Percentiles rank a stretch among this genome's conserved stretches.
These are phyloP conservation scores for Lichtheimia corymbifera DNA, from an alignment of 371 early-diverging fungal genomes.

Conservation along the genomic window DNA sequence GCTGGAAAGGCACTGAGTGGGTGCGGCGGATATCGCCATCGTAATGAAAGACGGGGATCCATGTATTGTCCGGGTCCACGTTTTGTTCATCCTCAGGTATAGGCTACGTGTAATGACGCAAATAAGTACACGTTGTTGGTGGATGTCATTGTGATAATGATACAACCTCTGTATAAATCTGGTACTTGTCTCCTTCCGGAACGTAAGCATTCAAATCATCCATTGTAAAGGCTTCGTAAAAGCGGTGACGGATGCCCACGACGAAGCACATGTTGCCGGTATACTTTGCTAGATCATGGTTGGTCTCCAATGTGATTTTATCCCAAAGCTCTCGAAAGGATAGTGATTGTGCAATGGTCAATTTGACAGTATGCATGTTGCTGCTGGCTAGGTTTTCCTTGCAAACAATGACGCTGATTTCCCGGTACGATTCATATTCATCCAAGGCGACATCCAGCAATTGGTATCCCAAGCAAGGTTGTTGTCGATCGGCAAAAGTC, in stretches of 20 bases:
- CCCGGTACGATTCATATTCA: slow-evolving; percentile 81
- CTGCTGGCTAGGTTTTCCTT: slow-evolving; percentile 51
- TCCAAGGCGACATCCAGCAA: slow-evolving; percentile 76
- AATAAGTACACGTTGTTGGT: slow-evolving; percentile 7
- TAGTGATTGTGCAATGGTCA: slow-evolving; percentile 36
- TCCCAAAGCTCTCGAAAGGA: too few relatives aligned
- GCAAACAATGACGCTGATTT: slow-evolving; percentile 57
- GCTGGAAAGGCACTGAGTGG: slow-evolving; percentile 85
- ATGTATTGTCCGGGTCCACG: slow-evolving; percentile 39
- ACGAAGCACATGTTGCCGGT: slow-evolving; percentile 23
- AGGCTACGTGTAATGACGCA: slow-evolving; percentile 14
- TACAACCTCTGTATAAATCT: slow-evolving; percentile 23
- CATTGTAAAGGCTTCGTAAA: slow-evolving; percentile 14
- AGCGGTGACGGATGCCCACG: slow-evolving; percentile 24
- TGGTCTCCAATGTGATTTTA: too few relatives aligned
- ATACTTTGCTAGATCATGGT: too few relatives aligned
- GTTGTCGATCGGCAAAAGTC: background rate
- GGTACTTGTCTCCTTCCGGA: slow-evolving; percentile 15
- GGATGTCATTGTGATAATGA: background rate
- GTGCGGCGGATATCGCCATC: slow-evolving; percentile 60
- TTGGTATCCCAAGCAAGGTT: slow-evolving; percentile 70
- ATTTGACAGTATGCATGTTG: slow-evolving; percentile 53
- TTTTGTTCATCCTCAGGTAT: slow-evolving; percentile 63
- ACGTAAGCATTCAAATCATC: slow-evolving; percentile 17
- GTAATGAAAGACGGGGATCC: slow-evolving; percentile 74